Percentiles rank a stretch among this genome's conserved stretches.
These are phyloP conservation scores for Candida gorgasii DNA, from an alignment of 805 yeast genomes.

Conservation along the genomic window DNA sequence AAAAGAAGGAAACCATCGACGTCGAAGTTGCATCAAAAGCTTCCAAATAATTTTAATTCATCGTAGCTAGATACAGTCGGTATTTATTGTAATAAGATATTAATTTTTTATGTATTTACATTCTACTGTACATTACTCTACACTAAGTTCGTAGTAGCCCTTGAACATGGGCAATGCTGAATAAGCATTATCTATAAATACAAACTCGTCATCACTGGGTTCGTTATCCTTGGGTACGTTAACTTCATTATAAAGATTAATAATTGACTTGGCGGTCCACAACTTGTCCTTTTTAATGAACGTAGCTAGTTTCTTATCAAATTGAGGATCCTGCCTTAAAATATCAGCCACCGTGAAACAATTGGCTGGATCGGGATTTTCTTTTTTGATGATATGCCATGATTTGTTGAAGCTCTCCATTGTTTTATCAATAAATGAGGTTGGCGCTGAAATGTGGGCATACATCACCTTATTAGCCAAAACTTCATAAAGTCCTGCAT, in stretches of 20 bases:
- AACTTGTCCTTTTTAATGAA: slow-evolving; percentile 12
- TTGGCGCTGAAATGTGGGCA: not conserved
- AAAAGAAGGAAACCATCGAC: slow-evolving; percentile 4
- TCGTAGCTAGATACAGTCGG: not conserved
- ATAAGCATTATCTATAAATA: not conserved
- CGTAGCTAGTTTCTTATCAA: slow-evolving; percentile 5
- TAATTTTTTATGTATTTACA: not conserved
- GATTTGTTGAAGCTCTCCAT: not conserved
- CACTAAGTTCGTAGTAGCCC: not conserved
- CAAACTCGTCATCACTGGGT: not conserved
- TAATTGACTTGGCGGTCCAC: slow-evolving; percentile 11
- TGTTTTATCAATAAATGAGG: slow-evolving; percentile 2
- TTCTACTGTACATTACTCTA: not conserved
- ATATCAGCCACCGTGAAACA: slow-evolving; percentile 11
- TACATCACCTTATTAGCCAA: slow-evolving; percentile 5
- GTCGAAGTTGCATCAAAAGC: slow-evolving; percentile 10
- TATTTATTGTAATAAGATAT: not conserved
- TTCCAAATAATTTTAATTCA: slow-evolving; percentile 9
- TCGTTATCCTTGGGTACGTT: slow-evolving; percentile 11
- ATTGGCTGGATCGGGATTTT: slow-evolving; percentile 3
- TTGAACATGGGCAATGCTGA: not conserved
- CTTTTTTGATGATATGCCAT: slow-evolving; percentile 8
- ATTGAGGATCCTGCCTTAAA: slow-evolving; percentile 6
- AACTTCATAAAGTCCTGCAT: slow-evolving; percentile 12
- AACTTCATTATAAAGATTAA: slow-evolving; percentile 12